phyloP scores from a whole-genome alignment of 1,284 basidiomycete genomes.

The Trichosporon asahii region DNA sequence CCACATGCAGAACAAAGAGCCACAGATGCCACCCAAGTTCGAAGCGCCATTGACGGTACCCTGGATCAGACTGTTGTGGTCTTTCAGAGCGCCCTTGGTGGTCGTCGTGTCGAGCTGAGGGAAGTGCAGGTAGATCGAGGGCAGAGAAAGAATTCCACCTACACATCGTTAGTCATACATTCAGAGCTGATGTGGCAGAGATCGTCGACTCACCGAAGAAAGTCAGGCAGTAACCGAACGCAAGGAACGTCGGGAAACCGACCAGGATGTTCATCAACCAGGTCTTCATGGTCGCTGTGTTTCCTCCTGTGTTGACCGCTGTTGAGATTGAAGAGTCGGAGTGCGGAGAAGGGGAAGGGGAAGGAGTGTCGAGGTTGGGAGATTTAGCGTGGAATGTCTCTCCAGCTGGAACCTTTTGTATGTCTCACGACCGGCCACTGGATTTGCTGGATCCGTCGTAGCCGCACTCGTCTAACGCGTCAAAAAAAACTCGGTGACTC shows the following conservation, averaged over 20 bases:
- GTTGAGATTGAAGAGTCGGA: background rate
- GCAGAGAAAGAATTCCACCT: conserved; percentile 30
- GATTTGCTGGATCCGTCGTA: background rate
- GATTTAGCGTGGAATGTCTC: background rate
- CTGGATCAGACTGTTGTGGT: conserved; percentile 38
- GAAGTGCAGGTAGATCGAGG: conserved; percentile 30
- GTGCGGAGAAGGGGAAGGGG: background rate
- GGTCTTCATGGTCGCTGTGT: conserved; percentile 11
- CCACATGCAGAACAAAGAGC: conserved; percentile 44
- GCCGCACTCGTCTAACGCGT: background rate
- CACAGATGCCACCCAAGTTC: conserved; percentile 47
- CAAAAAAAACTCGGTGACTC: conserved; percentile 3
- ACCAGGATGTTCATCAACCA: conserved; percentile 33
- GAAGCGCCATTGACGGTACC: conserved; percentile 40
- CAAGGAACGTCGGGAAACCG: conserved; percentile 33
- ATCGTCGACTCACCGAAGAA: conserved; percentile 2
- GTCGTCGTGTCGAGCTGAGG: conserved; percentile 29
- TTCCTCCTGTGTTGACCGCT: background rate
- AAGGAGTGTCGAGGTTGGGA: background rate
- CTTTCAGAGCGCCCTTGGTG: conserved; percentile 27
- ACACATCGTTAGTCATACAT: conserved; percentile 29
- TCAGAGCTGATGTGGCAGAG: background rate
- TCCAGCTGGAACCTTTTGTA: background rate
- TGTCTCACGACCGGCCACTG: background rate
- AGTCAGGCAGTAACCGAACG: conserved; percentile 33